A percentile compares a stretch with the other conserved stretches of the same genome.
Conservation (phyloP, 1,284 basidiomycete genomes). For the Irpex sp. region DNA sequence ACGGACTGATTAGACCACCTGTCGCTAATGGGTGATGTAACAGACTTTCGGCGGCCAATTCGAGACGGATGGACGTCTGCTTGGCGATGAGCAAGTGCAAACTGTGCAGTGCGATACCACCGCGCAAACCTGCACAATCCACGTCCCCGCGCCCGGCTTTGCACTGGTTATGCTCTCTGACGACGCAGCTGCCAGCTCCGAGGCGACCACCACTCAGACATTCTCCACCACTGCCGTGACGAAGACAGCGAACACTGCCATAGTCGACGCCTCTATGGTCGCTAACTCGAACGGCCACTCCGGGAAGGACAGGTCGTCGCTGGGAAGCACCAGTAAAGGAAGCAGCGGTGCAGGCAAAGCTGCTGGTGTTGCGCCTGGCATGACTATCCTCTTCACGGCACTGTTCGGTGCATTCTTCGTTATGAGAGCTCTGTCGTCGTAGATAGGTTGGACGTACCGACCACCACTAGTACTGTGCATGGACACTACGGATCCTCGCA, state of each 20-base stretch:
- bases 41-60: slow-evolving; percentile 66
- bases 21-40: neutral
- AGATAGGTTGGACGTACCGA: neutral
- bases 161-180: slow-evolving; percentile 68
- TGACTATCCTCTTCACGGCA: slow-evolving; percentile 10
- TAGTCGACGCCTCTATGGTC: slow-evolving; percentile 28
- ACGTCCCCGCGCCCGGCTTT: slow-evolving; percentile 63
- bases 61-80: slow-evolving; percentile 58
- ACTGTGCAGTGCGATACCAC: slow-evolving; percentile 48
- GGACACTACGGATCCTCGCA: neutral
- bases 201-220: slow-evolving; percentile 36
- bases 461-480: neutral
- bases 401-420: slow-evolving; percentile 6
- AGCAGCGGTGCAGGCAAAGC: slow-evolving; percentile 14
- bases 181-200: slow-evolving; percentile 34
- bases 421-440: slow-evolving; percentile 6
- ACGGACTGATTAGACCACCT: neutral
- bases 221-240: slow-evolving; percentile 52
- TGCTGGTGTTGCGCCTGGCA: slow-evolving; percentile 8
- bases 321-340: slow-evolving; percentile 41
- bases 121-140: slow-evolving; percentile 50
- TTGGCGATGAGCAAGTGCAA: slow-evolving; percentile 44
- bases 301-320: slow-evolving; percentile 25
- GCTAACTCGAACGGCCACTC: slow-evolving; percentile 48
- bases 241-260: slow-evolving; percentile 39